These are phyloP conservation scores for Ophiostoma piceae DNA, from an alignment of 2,329 filamentous ascomycete genomes.

Conservation along the genomic window DNA sequence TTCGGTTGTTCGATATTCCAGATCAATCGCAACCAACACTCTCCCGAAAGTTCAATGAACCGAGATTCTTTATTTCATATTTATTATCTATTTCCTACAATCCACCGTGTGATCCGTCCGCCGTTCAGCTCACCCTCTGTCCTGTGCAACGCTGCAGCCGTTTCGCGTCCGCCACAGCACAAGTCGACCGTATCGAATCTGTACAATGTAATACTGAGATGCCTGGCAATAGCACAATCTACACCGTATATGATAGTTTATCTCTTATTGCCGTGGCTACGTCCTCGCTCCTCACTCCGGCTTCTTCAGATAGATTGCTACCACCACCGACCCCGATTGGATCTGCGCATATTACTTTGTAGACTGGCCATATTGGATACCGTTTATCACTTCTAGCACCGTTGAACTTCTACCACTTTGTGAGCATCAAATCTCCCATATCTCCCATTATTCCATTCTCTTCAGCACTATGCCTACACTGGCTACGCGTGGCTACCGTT, in stretches of 20 bases:
- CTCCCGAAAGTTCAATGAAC: no score
- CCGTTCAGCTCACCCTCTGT: neutral
- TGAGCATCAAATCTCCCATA: neutral
- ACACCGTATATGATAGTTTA: neutral
- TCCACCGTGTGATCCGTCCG: neutral
- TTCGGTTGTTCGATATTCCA: no score
- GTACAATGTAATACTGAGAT: neutral
- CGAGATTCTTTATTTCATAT: no score
- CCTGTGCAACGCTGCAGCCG: slow-evolving; percentile 4
- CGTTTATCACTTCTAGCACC: neutral
- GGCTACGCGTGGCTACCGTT: slow-evolving; percentile 6
- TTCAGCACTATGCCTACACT: neutral
- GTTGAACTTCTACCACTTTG: no score
- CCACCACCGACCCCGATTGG: neutral
- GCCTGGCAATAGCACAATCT: neutral
- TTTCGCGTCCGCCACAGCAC: neutral
- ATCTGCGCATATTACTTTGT: neutral
- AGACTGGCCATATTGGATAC: neutral
- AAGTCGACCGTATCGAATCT: neutral
- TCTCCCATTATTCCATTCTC: neutral
- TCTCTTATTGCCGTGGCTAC: neutral
- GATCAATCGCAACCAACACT: no score
- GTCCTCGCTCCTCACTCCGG: neutral
- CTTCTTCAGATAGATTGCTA: neutral
- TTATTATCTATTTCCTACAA: no score